Evolutionary conservation across 2,329 filamentous ascomycete genomes (phyloP), one percentile per base, ranked within the genome.

Genomic region (Aspergillus tanneri): DNA sequence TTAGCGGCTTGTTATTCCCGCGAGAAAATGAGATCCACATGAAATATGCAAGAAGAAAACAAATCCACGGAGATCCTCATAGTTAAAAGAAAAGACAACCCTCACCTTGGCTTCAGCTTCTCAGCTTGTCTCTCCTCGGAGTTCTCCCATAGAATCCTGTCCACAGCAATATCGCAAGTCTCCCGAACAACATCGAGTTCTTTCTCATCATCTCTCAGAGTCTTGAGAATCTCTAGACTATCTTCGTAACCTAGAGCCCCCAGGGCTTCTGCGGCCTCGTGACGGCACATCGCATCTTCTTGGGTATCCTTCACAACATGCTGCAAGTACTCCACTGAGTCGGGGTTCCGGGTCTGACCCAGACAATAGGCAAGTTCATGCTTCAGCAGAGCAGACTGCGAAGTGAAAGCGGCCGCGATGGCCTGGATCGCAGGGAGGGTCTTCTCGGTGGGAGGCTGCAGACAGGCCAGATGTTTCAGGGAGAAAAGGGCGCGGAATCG

Each of bases 401-500:
- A 95, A 0, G 77, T 63, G 60, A 99, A 93, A 2, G 79, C 92
- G 6, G 90, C 90, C 2, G 92, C 90, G 60, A 99, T 99, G 34
- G 93, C 91, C 57, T 84, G 73, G 58, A 86, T 83, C 14, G 86
- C 81, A 34, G 84, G 83, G 6, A 84, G 74, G 0, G 79, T 80
- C 56, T 83, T 73, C 34, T 75, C 69, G 22, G 76, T 81, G 1
- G 80, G 71, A 8, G 81, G 80, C 28, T 79, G 70, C 56, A 85
- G 81, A 49, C 82, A 85, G 39, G 93, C 92, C 52, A 97, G 77
- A 69, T 97, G 88, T 76, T 99, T 99, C 52, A 99, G 84, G 14
- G 92, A 96, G 77, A 99, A 99, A 60, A 99, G 87, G 35, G 93
- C 92, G 62, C 93, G 90, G 74, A 97, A 99, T 55, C 93, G 90